A percentile compares a stretch with the other conserved stretches of the same genome.
Evolutionary conservation across 306 rosid genomes (phyloP).

Genomic region (Adenanthera pavonina): DNA sequence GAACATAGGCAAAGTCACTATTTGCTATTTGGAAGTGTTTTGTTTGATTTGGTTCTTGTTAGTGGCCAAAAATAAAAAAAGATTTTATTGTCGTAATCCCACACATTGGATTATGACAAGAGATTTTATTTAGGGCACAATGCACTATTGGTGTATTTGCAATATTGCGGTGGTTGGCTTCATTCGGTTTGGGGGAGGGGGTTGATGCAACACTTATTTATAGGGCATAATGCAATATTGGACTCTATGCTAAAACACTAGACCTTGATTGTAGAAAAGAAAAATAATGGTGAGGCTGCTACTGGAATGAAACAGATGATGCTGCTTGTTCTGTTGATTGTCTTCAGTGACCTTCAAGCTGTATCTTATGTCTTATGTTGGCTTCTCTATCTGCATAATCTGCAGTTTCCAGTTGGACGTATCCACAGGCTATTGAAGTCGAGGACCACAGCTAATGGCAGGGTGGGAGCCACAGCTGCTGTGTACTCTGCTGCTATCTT

Average conservation of each 20-base stretch:
- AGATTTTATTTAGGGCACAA: no score
- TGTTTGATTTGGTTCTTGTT: not conserved
- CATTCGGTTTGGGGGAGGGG: not conserved
- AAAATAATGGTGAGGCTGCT: not conserved
- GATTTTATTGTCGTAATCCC: no score
- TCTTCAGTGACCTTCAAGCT: not conserved
- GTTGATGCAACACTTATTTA: no score
- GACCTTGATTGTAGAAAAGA: not conserved
- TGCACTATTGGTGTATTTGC: not conserved
- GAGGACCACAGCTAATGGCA: constrained; percentile 61
- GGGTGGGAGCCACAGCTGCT: constrained; percentile 76
- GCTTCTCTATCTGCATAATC: constrained; percentile 21
- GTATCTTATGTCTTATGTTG: not conserved
- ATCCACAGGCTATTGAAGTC: constrained; percentile 64
- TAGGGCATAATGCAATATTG: not conserved
- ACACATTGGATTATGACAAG: not conserved
- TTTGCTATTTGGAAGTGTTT: not conserved
- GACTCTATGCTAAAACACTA: not conserved
- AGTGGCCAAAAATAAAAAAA: no score
- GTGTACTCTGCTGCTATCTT: constrained; percentile 72
- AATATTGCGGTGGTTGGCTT: not conserved
- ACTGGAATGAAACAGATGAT: not conserved
- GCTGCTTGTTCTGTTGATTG: not conserved
- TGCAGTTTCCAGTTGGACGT: constrained; percentile 70
- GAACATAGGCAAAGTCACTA: not conserved